A percentile compares a stretch with the other conserved stretches of the same genome.
Conservation (phyloP, 352 stramenopile species). For the Pythium guiyangense region DNA sequence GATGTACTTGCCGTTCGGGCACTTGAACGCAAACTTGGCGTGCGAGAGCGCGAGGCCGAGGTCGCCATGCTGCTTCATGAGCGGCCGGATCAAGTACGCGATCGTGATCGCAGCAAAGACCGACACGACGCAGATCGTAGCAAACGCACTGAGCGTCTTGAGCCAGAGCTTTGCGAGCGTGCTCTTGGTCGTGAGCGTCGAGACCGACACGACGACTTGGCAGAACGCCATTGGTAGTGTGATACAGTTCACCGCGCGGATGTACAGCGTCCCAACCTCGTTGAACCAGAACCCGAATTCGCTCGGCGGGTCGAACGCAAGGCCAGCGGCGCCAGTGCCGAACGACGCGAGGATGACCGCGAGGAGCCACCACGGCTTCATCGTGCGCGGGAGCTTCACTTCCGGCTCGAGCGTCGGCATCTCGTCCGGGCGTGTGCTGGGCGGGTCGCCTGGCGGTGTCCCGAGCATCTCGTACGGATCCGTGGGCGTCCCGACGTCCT, state of each 20-base stretch:
- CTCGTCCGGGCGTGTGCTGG: constrained; percentile 19
- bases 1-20: constrained; percentile 43
- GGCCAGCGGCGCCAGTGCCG: constrained; percentile 25
- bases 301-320: constrained; percentile 22
- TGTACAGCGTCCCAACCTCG: constrained; percentile 48
- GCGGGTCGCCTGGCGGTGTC: constrained; percentile 54
- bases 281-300: constrained; percentile 53
- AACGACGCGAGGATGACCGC: constrained; percentile 33
- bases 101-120: constrained; percentile 21
- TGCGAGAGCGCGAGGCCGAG: constrained; percentile 23
- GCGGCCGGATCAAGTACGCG: constrained; percentile 23
- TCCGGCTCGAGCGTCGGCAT: constrained; percentile 15
- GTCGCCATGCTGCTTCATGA: constrained; percentile 26
- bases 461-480: constrained; percentile 41
- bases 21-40: constrained; percentile 55
- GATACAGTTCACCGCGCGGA: constrained; percentile 48
- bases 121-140: constrained; percentile 27
- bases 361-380: constrained; percentile 40
- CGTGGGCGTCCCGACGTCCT: constrained; percentile 23
- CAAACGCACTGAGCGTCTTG: constrained; percentile 32
- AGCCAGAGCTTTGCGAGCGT: constrained; percentile 38
- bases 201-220: constrained; percentile 50
- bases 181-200: constrained; percentile 36
- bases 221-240: constrained; percentile 59
- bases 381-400: constrained; percentile 22